Evolutionary conservation across 495 filamentous ascomycete species (phyloP), one percentile per base, ranked within the genome.

Genomic region (Tuber borchii): DNA sequence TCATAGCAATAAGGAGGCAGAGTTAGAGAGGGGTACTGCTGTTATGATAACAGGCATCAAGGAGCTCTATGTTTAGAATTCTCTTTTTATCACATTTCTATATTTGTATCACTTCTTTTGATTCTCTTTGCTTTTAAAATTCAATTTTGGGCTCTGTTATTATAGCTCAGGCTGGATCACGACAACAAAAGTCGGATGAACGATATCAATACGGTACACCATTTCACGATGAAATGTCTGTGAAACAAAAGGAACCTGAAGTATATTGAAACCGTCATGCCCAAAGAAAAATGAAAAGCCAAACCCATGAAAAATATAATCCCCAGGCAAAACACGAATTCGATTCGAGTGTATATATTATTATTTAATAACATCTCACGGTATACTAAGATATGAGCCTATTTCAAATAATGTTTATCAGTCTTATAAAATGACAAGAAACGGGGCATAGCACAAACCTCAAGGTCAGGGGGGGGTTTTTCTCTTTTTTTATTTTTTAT

Each of bases 21-120:
- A 61, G 71, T 34, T 39, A 12, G 75, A 71, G 14, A 70, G 73
- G 17, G 46, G 39, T 73, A 61, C 72, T 56, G 39, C 42, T 56
- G 75, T 71, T 73, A 80, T 77, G 22, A 80, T 74, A 34, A 74
- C 61, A 34, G 75, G 72, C 19, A 81, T 81, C 12, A 81, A 73
- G 48, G 79, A 81, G 65, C 51, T 81, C 51, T 75, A 81, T 46
- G 70, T 81, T 65, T 81, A 40, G 78, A 42, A 65, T 19, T 31
- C 14, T 7, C 26, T 16, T 31, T 65, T 65, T 34, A 14, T 34
- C 34, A 12, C 26, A 65, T 65, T 37, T n/a, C n/a, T n/a, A n/a
- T n/a, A n/a, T 37, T 37, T 37, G 34, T 37, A 37, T 37, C 34
- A 37, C 34, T 37, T 37, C 34, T 37, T 37, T 37, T 37, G 34